These are phyloP conservation scores for Mortierella sp. DNA, from an alignment of 371 early-diverging fungal genomes.

Conservation along the genomic window DNA sequence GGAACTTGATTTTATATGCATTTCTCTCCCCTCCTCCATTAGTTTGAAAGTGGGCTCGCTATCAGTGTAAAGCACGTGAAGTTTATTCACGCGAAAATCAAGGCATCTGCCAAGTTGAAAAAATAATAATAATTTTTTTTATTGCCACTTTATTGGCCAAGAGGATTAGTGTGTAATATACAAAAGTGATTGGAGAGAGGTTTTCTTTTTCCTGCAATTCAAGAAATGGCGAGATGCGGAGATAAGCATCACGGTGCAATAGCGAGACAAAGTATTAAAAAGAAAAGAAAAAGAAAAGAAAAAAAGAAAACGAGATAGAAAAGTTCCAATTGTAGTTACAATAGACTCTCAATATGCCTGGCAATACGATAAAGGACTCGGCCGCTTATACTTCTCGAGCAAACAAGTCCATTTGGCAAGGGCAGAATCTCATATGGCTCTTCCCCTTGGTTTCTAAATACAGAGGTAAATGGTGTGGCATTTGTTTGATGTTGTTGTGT, in stretches of 20 bases:
- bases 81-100: no score
- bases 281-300: neutral
- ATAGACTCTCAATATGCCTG: slow-evolving; percentile 38
- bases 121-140: no score
- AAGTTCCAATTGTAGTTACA: neutral
- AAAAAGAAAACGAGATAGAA: neutral
- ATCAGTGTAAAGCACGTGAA: no score
- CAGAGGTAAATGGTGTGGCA: neutral
- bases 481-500: neutral
- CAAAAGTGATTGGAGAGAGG: neutral
- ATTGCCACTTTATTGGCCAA: neutral
- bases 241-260: neutral
- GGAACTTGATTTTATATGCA: neutral
- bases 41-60: no score
- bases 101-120: no score
- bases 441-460: slow-evolving; percentile 5
- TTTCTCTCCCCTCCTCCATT: no score
- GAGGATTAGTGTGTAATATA: neutral
- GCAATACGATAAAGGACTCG: slow-evolving; percentile 50
- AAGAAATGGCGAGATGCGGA: neutral
- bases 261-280: no score
- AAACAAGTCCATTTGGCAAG: slow-evolving; percentile 37
- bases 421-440: slow-evolving; percentile 39
- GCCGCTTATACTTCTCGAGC: slow-evolving; percentile 40
- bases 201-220: neutral